Percentiles rank a stretch among this genome's conserved stretches.
Conservation (phyloP, 1,139 yeast genomes). For the Geotrichum reessii region DNA sequence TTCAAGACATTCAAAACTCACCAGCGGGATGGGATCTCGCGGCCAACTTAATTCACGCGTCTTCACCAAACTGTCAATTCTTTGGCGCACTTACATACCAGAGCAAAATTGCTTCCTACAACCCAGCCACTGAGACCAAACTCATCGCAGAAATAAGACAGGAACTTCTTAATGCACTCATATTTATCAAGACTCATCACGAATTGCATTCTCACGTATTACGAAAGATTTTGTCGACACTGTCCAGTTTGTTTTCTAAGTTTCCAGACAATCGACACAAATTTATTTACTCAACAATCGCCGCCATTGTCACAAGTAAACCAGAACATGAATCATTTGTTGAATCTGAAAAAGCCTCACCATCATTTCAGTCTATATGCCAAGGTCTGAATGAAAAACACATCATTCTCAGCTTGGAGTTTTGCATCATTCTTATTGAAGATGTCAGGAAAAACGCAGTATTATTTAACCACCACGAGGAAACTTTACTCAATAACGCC, state of each 20-base stretch:
- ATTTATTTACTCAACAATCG: conserved; percentile 23
- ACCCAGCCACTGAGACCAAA: conserved; percentile 11
- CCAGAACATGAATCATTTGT: not conserved
- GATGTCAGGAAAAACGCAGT: conserved; percentile 20
- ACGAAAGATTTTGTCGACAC: conserved; percentile 34
- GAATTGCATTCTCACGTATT: conserved; percentile 29
- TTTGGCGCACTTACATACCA: conserved; percentile 60
- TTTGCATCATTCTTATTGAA: conserved; percentile 28
- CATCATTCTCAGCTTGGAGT: conserved; percentile 20
- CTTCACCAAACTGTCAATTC: conserved; percentile 46
- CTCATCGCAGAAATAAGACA: conserved; percentile 20
- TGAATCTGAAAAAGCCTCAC: not conserved
- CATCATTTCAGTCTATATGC: not conserved
- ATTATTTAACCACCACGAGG: not conserved
- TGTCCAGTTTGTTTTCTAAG: conserved; percentile 31
- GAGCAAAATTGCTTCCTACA: conserved; percentile 40
- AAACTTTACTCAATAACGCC: not conserved
- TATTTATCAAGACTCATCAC: conserved; percentile 18
- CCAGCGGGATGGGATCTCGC: conserved; percentile 49
- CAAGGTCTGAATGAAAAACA: conserved; percentile 1
- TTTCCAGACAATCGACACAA: conserved; percentile 34
- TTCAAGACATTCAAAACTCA: conserved; percentile 48
- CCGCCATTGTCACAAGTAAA: conserved; percentile 4
- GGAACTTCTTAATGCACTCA: conserved; percentile 29
- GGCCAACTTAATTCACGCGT: conserved; percentile 36